These are phyloP conservation scores for Aechmea fasciata DNA, from an alignment of 176 grass and related monocot genomes.

Conservation along the genomic window DNA sequence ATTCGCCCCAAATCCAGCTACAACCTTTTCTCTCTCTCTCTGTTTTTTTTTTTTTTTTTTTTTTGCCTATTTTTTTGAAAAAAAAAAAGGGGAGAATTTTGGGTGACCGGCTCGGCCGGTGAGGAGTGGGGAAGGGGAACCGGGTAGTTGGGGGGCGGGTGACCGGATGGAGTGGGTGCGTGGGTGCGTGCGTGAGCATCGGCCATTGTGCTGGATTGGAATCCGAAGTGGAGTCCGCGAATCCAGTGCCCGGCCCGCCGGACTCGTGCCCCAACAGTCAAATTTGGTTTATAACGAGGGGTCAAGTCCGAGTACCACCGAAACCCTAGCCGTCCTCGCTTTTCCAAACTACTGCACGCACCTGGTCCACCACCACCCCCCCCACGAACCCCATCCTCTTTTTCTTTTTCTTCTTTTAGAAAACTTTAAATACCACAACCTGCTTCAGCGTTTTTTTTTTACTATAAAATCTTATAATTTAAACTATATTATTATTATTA, in stretches of 20 bases:
- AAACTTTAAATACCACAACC: too few species aligned
- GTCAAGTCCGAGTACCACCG: neutral
- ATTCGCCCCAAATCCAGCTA: neutral
- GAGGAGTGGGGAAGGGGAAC: too few species aligned
- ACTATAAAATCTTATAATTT: too few species aligned
- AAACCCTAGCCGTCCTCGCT: neutral
- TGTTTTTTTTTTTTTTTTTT: too few species aligned
- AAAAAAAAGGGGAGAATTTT: neutral
- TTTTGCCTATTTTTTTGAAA: neutral
- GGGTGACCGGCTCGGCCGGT: slow-evolving; percentile 3
- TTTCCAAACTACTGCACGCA: neutral
- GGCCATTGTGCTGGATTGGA: neutral
- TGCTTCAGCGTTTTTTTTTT: too few species aligned
- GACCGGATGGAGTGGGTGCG: neutral
- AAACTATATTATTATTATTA: too few species aligned
- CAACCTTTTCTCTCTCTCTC: neutral
- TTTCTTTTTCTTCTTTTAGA: too few species aligned
- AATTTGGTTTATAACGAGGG: neutral
- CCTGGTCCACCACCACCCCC: neutral
- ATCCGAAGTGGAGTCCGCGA: slow-evolving; percentile 7
- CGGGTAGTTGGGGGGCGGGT: neutral
- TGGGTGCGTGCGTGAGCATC: neutral
- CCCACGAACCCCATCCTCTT: neutral
- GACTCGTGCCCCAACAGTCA: neutral
- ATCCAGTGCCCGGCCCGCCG: neutral